phyloP scores from a whole-genome alignment of 169 alveolate species.

The Plasmodium knowlesi region DNA sequence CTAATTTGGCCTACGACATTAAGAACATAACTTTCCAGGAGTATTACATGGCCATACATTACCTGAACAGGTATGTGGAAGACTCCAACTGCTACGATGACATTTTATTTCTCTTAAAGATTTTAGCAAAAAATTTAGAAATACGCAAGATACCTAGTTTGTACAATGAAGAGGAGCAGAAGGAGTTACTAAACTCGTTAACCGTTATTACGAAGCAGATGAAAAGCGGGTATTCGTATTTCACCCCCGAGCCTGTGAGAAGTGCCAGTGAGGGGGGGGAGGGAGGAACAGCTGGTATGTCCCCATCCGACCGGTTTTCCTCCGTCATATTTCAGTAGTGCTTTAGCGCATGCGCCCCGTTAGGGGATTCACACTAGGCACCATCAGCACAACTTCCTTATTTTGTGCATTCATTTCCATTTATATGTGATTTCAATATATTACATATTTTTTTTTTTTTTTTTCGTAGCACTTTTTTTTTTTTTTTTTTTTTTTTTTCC shows the following conservation, averaged over 20 bases:
- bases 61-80: slow-evolving; percentile 70
- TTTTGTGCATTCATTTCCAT: background rate
- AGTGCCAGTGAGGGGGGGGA: slow-evolving; percentile 6
- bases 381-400: background rate
- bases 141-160: slow-evolving; percentile 75
- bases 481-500: background rate
- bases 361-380: background rate
- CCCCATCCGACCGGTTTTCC: background rate
- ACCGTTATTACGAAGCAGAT: slow-evolving; percentile 52
- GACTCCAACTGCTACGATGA: slow-evolving; percentile 76
- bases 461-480: background rate
- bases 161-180: slow-evolving; percentile 69
- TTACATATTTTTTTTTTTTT: background rate
- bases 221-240: slow-evolving; percentile 5
- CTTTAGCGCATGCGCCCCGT: background rate
- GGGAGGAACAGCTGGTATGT: background rate
- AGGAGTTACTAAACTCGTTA: slow-evolving; percentile 47
- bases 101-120: slow-evolving; percentile 61
- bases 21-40: slow-evolving; percentile 70
- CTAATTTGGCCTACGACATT: slow-evolving; percentile 48
- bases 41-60: slow-evolving; percentile 72
- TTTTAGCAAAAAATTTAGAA: slow-evolving; percentile 71
- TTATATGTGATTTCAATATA: background rate
- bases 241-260: background rate
- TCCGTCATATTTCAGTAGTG: slow-evolving; percentile 14